These are phyloP conservation scores for Magnaporthiopsis incrustans DNA, from an alignment of 2,329 filamentous ascomycete genomes.

Conservation along the genomic window DNA sequence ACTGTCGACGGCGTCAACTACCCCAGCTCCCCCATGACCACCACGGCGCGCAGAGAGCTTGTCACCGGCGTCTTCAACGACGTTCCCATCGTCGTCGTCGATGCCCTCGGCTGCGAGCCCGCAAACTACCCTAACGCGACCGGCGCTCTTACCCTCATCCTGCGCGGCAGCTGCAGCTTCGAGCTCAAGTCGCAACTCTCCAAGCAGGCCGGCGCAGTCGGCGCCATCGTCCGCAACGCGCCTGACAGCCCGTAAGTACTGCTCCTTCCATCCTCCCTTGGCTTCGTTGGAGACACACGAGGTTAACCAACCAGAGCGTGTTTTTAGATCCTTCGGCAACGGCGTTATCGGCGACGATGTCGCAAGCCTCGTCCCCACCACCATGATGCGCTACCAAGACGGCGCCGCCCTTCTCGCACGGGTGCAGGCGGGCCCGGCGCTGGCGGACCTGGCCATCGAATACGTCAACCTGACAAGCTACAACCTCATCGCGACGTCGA, in stretches of 20 bases:
- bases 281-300: too few relatives aligned
- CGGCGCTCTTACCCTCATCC: slow-evolving; percentile 52
- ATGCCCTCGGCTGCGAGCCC: slow-evolving; percentile 44
- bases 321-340: slow-evolving; percentile 32
- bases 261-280: too few relatives aligned
- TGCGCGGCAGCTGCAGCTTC: slow-evolving; percentile 52
- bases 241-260: slow-evolving; percentile 29
- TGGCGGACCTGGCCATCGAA: slow-evolving; percentile 18
- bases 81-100: slow-evolving; percentile 33
- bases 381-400: slow-evolving; percentile 43
- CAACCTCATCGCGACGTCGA: slow-evolving; percentile 55
- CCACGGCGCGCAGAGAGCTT: slow-evolving; percentile 40
- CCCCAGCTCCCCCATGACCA: slow-evolving; percentile 29
- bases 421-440: slow-evolving; percentile 19
- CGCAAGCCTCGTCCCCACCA: slow-evolving; percentile 38
- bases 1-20: slow-evolving; percentile 21
- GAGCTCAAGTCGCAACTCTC: slow-evolving; percentile 48
- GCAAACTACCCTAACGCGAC: slow-evolving; percentile 45
- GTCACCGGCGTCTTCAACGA: slow-evolving; percentile 14
- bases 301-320: too few relatives aligned
- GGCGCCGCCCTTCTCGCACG: slow-evolving; percentile 25
- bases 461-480: slow-evolving; percentile 20
- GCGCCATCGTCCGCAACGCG: slow-evolving; percentile 56
- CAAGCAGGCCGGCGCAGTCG: slow-evolving; percentile 47
- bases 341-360: slow-evolving; percentile 39